Percentiles rank a stretch among this genome's conserved stretches.
Evolutionary conservation across 495 filamentous ascomycete species (phyloP).

Genomic region (Podospora sp.): DNA sequence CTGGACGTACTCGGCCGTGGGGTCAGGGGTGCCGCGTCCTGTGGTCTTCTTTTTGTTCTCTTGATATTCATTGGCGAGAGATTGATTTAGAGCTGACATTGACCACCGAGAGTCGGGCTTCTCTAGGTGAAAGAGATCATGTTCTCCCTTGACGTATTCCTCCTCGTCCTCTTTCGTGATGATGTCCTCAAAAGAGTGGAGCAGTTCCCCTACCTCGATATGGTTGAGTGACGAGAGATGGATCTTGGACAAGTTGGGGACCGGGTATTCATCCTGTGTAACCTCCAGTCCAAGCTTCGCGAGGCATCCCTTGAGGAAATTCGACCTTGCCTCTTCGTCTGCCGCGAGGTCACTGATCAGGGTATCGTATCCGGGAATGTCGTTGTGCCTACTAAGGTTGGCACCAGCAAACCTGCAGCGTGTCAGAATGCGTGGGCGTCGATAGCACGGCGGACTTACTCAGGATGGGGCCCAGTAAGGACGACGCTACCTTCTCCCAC

Average conservation of each 20-base stretch:
- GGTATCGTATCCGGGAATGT: constrained; percentile 65
- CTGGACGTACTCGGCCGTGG: constrained; percentile 72
- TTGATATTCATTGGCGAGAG: constrained; percentile 34
- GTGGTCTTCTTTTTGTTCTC: constrained; percentile 24
- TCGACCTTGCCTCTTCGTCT: constrained; percentile 69
- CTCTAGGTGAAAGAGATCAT: constrained; percentile 82
- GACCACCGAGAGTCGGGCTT: constrained; percentile 63
- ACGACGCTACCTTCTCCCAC: constrained; percentile 81
- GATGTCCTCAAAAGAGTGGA: constrained; percentile 66
- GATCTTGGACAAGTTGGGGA: constrained; percentile 82
- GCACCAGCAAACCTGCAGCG: constrained; percentile 72
- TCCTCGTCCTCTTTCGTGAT: constrained; percentile 67
- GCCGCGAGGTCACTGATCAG: constrained; percentile 68
- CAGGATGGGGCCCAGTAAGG: constrained; percentile 89
- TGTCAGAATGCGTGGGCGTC: background rate
- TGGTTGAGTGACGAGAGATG: constrained; percentile 77
- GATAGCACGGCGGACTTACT: constrained; percentile 59
- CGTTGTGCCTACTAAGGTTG: constrained; percentile 68
- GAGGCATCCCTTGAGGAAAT: constrained; percentile 82
- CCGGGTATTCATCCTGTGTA: constrained; percentile 64
- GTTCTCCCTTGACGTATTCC: constrained; percentile 80
- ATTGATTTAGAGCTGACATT: constrained; percentile 38
- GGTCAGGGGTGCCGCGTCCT: constrained; percentile 47
- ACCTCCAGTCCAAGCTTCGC: constrained; percentile 80
- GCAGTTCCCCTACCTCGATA: constrained; percentile 64